Base-by-base conservation (phyloP, 108 stramenopile genomes). In the Cyclotella baltica region DNA sequence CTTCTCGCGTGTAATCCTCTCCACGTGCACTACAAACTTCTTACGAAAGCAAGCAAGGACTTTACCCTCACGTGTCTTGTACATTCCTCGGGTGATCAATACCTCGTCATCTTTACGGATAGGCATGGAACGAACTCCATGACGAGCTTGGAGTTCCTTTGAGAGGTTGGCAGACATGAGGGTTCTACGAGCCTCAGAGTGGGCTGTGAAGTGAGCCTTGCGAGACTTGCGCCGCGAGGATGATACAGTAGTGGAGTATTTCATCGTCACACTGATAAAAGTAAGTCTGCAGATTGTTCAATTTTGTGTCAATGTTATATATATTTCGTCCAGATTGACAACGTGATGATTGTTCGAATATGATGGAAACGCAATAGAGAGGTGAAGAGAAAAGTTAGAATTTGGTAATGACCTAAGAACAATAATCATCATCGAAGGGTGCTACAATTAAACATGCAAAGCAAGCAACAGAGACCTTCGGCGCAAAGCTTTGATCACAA, bases 31-130 rank as follows among this genome's bases (percentile, higher is more conserved):
- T 62, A 97, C 98, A 83, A 96, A 98, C 90, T 99, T 99, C 85
- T 96, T 97, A 73, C 99, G 93, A 86, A 94, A 98, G 73, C 91
- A 92, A 13, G 89, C 89, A 36, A 90, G 91, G 46, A 99, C 96
- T 89, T 99, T 99, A 59, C 99, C 99, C 87, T 99, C 99, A 70
- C 97, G 93, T 70, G 96, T 93, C 93, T 98, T 98, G 91, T 88
- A 96, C 70, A 88, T 84, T 15, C 99, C 99, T 33, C 99, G 92
- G 25, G 96, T 93, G 72, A 99, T 97, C 36, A 92, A 67, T 66
- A 99, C 99, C 86, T 98, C 98, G 66, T 99, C 99, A 66, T 98
- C 98, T 78, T 96, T 97, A 53, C 98, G 98, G 81, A 99, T 89
- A 59, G 99, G 97, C 92, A 99, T 97, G 73, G 97, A 96, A 53